A percentile compares a stretch with the other conserved stretches of the same genome.
phyloP scores from a whole-genome alignment of 192 early-diverging fungal genomes.

The Backusella westeae region DNA sequence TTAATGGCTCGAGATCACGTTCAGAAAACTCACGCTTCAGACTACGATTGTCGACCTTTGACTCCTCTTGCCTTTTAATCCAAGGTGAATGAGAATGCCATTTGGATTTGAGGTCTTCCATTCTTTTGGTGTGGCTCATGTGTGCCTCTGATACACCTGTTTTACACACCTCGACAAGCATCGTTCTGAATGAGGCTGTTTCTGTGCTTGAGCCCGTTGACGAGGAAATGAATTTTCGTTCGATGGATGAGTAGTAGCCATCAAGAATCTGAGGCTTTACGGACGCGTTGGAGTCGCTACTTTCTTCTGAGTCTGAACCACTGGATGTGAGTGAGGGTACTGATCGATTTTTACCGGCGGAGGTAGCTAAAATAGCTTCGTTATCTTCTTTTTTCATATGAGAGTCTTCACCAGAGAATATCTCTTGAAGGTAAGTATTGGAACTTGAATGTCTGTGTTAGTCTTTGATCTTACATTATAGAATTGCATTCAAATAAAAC shows the following conservation, averaged over 20 bases:
- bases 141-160: conserved; percentile 12
- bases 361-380: neutral
- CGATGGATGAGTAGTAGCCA: conserved; percentile 23
- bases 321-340: neutral
- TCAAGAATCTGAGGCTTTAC: neutral
- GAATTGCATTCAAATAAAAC: neutral
- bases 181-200: conserved; percentile 26
- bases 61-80: conserved; percentile 7
- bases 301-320: neutral
- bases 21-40: conserved; percentile 8
- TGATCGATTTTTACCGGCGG: neutral
- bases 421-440: conserved; percentile 39
- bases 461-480: neutral
- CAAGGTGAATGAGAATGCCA: neutral
- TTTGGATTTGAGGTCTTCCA: conserved; percentile 1
- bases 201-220: conserved; percentile 17
- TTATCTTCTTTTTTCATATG: neutral
- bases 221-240: conserved; percentile 25
- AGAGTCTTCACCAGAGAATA: conserved; percentile 8
- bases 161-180: conserved; percentile 19
- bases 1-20: neutral
- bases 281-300: neutral
- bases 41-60: neutral
- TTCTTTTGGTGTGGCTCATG: neutral
- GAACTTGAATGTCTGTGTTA: conserved; percentile 24